phyloP scores from a whole-genome alignment of 2,329 filamentous ascomycete species.

The Sclerotinia minor region DNA sequence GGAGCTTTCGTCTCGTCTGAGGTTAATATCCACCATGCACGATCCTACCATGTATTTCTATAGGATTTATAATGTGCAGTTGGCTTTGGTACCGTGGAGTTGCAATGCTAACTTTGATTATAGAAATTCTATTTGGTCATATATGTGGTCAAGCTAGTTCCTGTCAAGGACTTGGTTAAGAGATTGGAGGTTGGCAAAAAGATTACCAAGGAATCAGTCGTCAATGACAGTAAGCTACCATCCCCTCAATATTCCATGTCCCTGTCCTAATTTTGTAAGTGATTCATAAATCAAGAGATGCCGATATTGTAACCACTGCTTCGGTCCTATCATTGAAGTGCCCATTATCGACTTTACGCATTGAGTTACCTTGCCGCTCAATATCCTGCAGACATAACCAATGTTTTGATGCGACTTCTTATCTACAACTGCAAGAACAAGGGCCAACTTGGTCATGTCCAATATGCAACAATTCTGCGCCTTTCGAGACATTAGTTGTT shows the following conservation, averaged over 20 bases:
- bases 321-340: slow-evolving; percentile 90
- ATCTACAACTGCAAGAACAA: slow-evolving; percentile 91
- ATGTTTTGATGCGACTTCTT: slow-evolving; percentile 92
- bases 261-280: slow-evolving; percentile 52
- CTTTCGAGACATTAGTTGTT: slow-evolving; percentile 79
- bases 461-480: slow-evolving; percentile 80
- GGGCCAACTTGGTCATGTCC: slow-evolving; percentile 97
- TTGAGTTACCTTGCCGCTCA: slow-evolving; percentile 77
- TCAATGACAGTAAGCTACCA: slow-evolving; percentile 72
- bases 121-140: slow-evolving; percentile 73
- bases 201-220: slow-evolving; percentile 77
- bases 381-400: slow-evolving; percentile 82
- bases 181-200: slow-evolving; percentile 65
- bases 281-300: slow-evolving; percentile 76
- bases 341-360: slow-evolving; percentile 81
- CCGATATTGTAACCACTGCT: slow-evolving; percentile 86
- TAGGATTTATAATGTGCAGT: slow-evolving; percentile 18
- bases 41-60: slow-evolving; percentile 29
- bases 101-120: slow-evolving; percentile 18
- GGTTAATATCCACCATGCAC: slow-evolving; percentile 26
- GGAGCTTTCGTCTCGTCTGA: slow-evolving; percentile 27
- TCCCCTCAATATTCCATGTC: neutral
- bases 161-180: slow-evolving; percentile 69
- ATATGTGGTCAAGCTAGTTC: slow-evolving; percentile 72
- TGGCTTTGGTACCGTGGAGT: neutral